Percentiles rank a stretch among this genome's conserved stretches.
phyloP scores from a whole-genome alignment of 768 basidiomycete species.

The Leucosporidium creatinivorum region DNA sequence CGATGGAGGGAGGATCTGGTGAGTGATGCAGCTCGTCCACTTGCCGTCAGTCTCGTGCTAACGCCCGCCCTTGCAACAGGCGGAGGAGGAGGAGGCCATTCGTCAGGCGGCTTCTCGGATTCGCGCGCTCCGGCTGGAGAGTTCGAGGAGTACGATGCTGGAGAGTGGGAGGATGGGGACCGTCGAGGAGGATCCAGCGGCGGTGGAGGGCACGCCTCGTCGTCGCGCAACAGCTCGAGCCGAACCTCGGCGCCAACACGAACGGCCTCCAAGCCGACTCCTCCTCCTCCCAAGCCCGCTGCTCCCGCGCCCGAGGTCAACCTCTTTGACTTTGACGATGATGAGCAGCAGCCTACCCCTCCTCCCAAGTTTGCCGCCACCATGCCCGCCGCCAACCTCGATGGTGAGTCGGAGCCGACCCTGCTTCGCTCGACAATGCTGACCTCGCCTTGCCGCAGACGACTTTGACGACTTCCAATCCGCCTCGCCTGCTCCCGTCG shows the following conservation, averaged over 20 bases:
- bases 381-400: constrained; percentile 28
- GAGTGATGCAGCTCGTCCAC: constrained; percentile 32
- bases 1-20: constrained; percentile 35
- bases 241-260: constrained; percentile 32
- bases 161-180: constrained; percentile 66
- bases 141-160: constrained; percentile 94
- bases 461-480: constrained; percentile 49
- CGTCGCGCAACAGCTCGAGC: constrained; percentile 38
- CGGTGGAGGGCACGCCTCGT: constrained; percentile 43
- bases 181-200: background rate
- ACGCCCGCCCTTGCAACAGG: constrained; percentile 32
- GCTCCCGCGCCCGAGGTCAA: constrained; percentile 52
- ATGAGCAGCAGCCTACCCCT: constrained; percentile 45
- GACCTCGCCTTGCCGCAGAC: constrained; percentile 32
- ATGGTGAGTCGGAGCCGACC: constrained; percentile 29
- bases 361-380: constrained; percentile 41
- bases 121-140: constrained; percentile 44
- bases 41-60: constrained; percentile 20
- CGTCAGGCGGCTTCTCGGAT: constrained; percentile 24
- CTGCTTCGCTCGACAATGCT: background rate
- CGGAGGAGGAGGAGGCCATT: constrained; percentile 53
- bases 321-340: constrained; percentile 71
- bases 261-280: constrained; percentile 9
- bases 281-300: constrained; percentile 40
- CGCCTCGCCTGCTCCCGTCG: constrained; percentile 32